Percentiles rank a stretch among this genome's conserved stretches.
phyloP scores from a whole-genome alignment of 495 filamentous ascomycete species.

The Hyphodiscus hymeniophilus region DNA sequence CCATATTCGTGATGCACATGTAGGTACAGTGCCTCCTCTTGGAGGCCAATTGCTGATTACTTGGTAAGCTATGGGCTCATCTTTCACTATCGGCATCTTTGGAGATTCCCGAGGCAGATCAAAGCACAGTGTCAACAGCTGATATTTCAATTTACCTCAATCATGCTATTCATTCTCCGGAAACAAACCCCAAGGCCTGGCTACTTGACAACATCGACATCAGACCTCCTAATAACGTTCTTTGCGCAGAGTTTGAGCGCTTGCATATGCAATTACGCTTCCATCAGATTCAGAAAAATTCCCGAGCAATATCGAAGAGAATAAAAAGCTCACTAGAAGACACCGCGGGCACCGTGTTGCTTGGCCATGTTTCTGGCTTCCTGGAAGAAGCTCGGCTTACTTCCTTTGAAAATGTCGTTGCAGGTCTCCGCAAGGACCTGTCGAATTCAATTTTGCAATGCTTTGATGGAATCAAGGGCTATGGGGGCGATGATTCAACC shows the following conservation, averaged over 20 bases:
- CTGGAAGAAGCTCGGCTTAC: not conserved
- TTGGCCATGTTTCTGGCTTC: not conserved
- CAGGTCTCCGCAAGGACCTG: not conserved
- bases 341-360: not conserved
- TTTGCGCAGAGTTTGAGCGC: constrained; percentile 6
- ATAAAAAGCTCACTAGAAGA: not conserved
- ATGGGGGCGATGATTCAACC: no score
- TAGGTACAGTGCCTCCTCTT: not conserved
- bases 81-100: constrained; percentile 12
- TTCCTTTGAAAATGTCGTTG: not conserved
- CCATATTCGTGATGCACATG: constrained; percentile 13
- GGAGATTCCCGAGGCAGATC: not conserved
- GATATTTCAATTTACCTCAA: constrained; percentile 13
- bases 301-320: not conserved
- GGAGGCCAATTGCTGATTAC: constrained; percentile 6
- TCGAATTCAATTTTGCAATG: not conserved
- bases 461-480: not conserved
- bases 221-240: constrained; percentile 3
- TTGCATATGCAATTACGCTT: constrained; percentile 10
- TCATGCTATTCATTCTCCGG: not conserved
- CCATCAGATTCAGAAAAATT: not conserved
- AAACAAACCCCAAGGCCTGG: not conserved
- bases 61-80: constrained; percentile 18
- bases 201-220: constrained; percentile 1
- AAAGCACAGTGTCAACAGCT: not conserved